phyloP scores from a whole-genome alignment of 2,329 filamentous ascomycete genomes.

The Exophiala dermatitidis region DNA sequence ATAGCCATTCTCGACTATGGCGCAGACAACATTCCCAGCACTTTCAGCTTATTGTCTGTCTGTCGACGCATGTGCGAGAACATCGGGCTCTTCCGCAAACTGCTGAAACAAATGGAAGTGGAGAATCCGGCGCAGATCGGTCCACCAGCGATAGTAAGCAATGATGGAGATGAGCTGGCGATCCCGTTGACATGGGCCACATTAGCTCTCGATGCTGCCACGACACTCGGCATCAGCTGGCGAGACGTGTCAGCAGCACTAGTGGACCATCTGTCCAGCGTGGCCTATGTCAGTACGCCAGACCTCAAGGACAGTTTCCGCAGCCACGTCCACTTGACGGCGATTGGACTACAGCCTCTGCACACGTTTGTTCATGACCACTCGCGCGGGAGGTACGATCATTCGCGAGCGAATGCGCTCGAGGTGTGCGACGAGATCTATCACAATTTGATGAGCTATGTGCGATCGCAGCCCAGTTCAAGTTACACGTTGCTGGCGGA shows the following conservation, averaged over 20 bases:
- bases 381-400: conserved; percentile 13
- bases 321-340: conserved; percentile 22
- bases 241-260: conserved; percentile 24
- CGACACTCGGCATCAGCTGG: conserved; percentile 25
- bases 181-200: conserved; percentile 23
- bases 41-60: conserved; percentile 24
- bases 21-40: conserved; percentile 24
- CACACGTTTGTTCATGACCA: conserved; percentile 24
- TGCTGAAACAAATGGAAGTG: conserved; percentile 21
- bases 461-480: conserved; percentile 15
- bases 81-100: conserved; percentile 24
- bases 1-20: conserved; percentile 26
- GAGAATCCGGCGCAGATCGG: conserved; percentile 24
- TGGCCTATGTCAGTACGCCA: conserved; percentile 24
- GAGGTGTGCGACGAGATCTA: conserved; percentile 25
- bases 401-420: conserved; percentile 10
- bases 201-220: conserved; percentile 21
- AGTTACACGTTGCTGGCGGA: conserved; percentile 25
- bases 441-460: conserved; percentile 25
- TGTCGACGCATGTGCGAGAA: conserved; percentile 25
- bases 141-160: conserved; percentile 19
- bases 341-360: conserved; percentile 25
- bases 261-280: conserved; percentile 24
- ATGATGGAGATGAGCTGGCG: conserved; percentile 20
- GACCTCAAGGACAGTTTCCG: conserved; percentile 24